A percentile compares a stretch with the other conserved stretches of the same genome.
Conservation (phyloP, 2,329 filamentous ascomycete genomes). For the Clarireedia sp. region DNA sequence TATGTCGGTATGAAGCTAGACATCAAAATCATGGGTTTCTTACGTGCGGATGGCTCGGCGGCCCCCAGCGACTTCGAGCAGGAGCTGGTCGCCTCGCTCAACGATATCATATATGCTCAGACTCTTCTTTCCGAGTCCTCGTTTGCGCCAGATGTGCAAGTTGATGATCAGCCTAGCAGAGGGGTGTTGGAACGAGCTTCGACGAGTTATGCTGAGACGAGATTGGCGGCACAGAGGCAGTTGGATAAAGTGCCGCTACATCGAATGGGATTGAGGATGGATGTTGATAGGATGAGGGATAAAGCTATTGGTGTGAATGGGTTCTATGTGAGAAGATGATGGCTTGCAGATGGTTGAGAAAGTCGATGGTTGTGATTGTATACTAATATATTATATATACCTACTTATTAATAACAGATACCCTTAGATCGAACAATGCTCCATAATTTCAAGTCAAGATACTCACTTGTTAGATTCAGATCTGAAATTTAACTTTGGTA, state of each 20-base stretch:
- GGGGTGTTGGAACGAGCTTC: conserved; percentile 30
- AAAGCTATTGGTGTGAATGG: conserved; percentile 29
- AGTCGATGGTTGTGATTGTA: no score
- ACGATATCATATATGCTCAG: conserved; percentile 32
- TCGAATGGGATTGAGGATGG: conserved; percentile 48
- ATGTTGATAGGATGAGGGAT: conserved; percentile 40
- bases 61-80: conserved; percentile 28
- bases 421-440: no score
- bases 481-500: no score
- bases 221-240: conserved; percentile 43
- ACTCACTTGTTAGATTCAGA: no score
- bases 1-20: conserved; percentile 41
- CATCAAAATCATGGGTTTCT: conserved; percentile 52
- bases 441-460: no score
- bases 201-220: conserved; percentile 41
- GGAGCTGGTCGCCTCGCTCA: conserved; percentile 32
- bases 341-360: no score
- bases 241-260: conserved; percentile 54
- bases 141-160: conserved; percentile 31
- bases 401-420: no score
- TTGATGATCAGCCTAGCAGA: conserved; percentile 32
- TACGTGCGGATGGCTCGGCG: conserved; percentile 36
- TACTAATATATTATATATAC: no score
- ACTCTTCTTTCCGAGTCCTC: conserved; percentile 32
- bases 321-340: conserved; percentile 31